phyloP scores from a whole-genome alignment of 345 rosid species.

The Theobroma cacao region DNA sequence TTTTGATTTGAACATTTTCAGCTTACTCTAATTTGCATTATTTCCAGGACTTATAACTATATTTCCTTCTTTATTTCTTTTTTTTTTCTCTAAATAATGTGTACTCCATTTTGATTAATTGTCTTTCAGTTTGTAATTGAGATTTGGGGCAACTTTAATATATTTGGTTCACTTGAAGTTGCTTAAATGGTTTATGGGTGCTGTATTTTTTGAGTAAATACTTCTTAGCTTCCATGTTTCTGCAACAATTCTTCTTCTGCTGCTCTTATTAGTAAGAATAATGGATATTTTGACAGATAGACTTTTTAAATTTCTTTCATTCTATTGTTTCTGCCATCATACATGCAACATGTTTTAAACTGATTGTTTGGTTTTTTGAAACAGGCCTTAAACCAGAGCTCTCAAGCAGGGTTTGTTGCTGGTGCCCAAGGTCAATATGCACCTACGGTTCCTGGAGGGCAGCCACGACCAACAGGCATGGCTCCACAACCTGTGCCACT shows the following conservation, averaged over 20 bases:
- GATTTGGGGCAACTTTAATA: not conserved
- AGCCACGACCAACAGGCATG: constrained; percentile 76
- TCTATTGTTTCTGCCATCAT: not conserved
- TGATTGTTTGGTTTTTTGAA: constrained; percentile 10
- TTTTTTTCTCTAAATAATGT: not conserved
- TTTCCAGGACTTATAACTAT: not conserved
- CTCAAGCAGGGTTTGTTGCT: constrained; percentile 40
- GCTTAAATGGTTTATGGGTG: not conserved
- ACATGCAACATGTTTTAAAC: not conserved
- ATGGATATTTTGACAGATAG: not conserved
- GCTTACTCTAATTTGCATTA: not conserved
- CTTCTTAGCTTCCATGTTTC: not conserved
- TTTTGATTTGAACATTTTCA: not conserved
- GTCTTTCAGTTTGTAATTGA: not conserved
- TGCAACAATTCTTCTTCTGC: not conserved
- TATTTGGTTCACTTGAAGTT: not conserved
- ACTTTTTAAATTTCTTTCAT: not conserved
- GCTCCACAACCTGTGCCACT: constrained; percentile 77
- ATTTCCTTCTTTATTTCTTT: not conserved
- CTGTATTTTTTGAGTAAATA: not conserved
- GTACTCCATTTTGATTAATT: not conserved
- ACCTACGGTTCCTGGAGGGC: constrained; percentile 63
- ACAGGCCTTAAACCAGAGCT: constrained; percentile 31
- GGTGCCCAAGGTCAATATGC: constrained; percentile 55
- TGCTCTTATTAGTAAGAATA: not conserved